Evolutionary conservation across 331 rosid species (phyloP), one percentile per base, ranked within the genome.

Genomic region (Malus hybrid): DNA sequence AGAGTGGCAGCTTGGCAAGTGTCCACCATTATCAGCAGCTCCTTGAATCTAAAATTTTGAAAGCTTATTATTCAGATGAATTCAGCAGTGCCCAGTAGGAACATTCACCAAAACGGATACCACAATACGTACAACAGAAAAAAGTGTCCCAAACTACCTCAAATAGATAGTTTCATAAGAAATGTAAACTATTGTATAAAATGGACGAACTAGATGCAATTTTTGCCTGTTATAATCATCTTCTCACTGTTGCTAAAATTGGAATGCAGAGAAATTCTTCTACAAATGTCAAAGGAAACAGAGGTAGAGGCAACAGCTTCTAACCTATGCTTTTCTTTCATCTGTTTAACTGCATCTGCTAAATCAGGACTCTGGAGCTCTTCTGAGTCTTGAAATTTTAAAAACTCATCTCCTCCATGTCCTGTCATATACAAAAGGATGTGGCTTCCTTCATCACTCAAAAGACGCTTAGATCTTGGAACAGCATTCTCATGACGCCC

Each of bases 281-380:
- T 64, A 71, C 60, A 82, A 68, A 65, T 57, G 65, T 24, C 55
- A 6, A 66, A 31, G 63, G 67, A 27, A 36, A 66, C 63, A 70
- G 55, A 14, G 4, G 18, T 27, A 36, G 67, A 72, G 54, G 67
- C 36, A 15, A 36, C 14, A 2, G 2, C 27, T 83, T 42, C 80
- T 46, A 33, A 94, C 98, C 97, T 84, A 73, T n/a, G 84, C 86
- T 94, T 94, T 88, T 91, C 96, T 85, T 94, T 91, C 97, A 94
- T 94, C 85, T 94, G 97, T 80, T 91, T 90, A 63, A 94, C 97
- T 65, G 86, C 98, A 88, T 94, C 98, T 60, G 98, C 98, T 77
- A 94, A 90, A 86, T 94, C 98, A 63, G 90, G 98, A 88, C 98
- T 94, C 69, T 94, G 97, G 78, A 94, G 98, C 87, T 94, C 98